Percentiles rank a stretch among this genome's conserved stretches.
phyloP scores from a whole-genome alignment of 2,329 filamentous ascomycete genomes.

The Clathrospora elynae region DNA sequence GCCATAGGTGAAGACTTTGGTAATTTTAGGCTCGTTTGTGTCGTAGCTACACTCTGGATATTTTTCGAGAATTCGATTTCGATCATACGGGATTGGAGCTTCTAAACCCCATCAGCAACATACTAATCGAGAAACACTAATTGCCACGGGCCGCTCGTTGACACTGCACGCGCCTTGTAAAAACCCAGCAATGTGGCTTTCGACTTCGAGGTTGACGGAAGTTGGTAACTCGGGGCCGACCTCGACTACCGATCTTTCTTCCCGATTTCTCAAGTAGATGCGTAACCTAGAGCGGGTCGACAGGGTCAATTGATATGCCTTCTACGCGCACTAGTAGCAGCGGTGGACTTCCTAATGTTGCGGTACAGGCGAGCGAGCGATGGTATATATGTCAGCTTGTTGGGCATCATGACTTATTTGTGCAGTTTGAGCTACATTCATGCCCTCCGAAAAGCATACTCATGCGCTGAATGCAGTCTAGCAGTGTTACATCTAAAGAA shows the following conservation, averaged over 20 bases:
- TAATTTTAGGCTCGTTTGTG: not conserved
- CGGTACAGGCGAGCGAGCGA: conserved; percentile 16
- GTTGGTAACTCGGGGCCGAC: conserved; percentile 15
- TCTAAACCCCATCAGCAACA: conserved; percentile 48
- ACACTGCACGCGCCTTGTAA: conserved; percentile 52
- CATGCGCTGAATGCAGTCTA: too few species aligned
- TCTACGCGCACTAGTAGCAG: conserved; percentile 33
- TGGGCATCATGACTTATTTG: too few species aligned
- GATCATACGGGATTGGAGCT: conserved; percentile 42
- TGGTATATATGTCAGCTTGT: conserved; percentile 5
- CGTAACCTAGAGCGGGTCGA: conserved; percentile 44
- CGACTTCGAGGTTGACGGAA: conserved; percentile 21
- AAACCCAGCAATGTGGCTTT: conserved; percentile 50
- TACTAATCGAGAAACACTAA: conserved; percentile 53
- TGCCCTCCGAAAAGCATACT: too few species aligned
- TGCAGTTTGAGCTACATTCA: too few species aligned
- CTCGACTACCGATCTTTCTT: conserved; percentile 44
- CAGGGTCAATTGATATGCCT: conserved; percentile 39
- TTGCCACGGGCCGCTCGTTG: conserved; percentile 51
- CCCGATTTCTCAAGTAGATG: conserved; percentile 44
- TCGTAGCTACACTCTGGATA: conserved; percentile 14
- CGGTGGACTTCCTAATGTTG: too few species aligned
- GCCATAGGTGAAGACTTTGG: conserved; percentile 40
- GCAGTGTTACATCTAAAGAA: too few species aligned
- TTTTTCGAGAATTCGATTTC: conserved; percentile 11